These are phyloP conservation scores for Nemania abortiva DNA, from an alignment of 2,329 filamentous ascomycete species.

Conservation along the genomic window DNA sequence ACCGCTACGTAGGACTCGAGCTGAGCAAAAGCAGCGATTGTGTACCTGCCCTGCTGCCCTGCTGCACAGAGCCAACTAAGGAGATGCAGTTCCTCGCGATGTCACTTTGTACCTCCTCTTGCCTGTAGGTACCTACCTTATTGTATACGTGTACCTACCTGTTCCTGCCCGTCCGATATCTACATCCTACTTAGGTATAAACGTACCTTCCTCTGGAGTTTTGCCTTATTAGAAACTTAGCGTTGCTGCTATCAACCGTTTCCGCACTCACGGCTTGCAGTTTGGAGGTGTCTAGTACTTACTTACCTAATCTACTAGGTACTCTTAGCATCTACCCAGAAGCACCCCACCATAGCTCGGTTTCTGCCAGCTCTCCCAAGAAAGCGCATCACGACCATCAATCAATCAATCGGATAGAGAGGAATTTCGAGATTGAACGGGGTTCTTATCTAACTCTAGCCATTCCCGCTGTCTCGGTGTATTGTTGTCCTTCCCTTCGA, in stretches of 20 bases:
- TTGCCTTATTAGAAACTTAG: too few species aligned
- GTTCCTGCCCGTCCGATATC: too few species aligned
- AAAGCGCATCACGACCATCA: slow-evolving; percentile 14
- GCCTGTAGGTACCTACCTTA: too few species aligned
- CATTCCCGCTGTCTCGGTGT: not conserved
- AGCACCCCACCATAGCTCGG: slow-evolving; percentile 19
- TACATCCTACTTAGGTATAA: too few species aligned
- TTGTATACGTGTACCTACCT: too few species aligned
- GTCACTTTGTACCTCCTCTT: slow-evolving; percentile 1
- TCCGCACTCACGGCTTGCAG: slow-evolving; percentile 18
- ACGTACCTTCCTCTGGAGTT: too few species aligned
- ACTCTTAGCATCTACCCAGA: not conserved
- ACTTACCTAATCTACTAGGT: not conserved
- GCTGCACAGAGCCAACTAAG: too few species aligned
- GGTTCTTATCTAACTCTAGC: not conserved
- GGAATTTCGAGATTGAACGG: not conserved
- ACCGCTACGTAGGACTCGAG: too few species aligned
- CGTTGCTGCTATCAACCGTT: not conserved
- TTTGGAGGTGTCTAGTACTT: too few species aligned
- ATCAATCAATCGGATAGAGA: not conserved
- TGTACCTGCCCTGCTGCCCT: too few species aligned
- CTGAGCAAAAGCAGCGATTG: too few species aligned
- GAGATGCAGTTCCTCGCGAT: not conserved
- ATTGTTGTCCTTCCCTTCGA: not conserved
- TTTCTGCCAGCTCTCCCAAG: slow-evolving; percentile 15